These are phyloP conservation scores for Cicer cuneatum DNA, from an alignment of 306 rosid genomes.

Conservation along the genomic window DNA sequence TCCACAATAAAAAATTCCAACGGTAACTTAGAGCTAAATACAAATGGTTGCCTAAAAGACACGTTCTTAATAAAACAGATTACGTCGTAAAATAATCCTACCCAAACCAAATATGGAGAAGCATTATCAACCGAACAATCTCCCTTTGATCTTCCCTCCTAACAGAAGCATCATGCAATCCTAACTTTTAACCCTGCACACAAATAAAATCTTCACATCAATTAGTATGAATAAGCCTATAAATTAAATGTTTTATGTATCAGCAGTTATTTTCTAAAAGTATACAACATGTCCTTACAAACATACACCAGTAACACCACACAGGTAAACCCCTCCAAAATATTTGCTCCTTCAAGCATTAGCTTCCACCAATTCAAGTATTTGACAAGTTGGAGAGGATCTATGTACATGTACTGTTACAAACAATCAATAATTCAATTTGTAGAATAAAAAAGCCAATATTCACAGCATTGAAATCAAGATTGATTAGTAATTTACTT, in stretches of 20 bases:
- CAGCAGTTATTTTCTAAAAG: background rate
- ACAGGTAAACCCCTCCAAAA: background rate
- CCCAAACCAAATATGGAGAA: too few relatives aligned
- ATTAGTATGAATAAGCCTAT: background rate
- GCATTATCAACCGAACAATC: too few relatives aligned
- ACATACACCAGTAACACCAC: too few relatives aligned
- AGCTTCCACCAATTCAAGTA: background rate
- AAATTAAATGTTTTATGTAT: background rate
- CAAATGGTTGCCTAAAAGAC: too few relatives aligned
- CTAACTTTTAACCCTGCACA: slow-evolving; percentile 5
- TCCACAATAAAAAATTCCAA: too few relatives aligned
- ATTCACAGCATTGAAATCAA: background rate
- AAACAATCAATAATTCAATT: slow-evolving; percentile 2
- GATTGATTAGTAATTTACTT: background rate
- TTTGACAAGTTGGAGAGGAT: background rate
- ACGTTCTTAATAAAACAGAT: too few relatives aligned
- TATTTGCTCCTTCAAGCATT: background rate
- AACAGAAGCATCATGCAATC: background rate
- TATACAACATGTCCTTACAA: background rate
- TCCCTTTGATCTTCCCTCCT: too few relatives aligned
- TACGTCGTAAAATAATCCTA: too few relatives aligned
- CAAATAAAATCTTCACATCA: background rate
- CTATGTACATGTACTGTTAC: background rate
- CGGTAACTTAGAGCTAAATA: too few relatives aligned
- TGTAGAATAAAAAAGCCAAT: slow-evolving; percentile 5